phyloP scores from a whole-genome alignment of 805 yeast species.

The Yarrowia hollandica region DNA sequence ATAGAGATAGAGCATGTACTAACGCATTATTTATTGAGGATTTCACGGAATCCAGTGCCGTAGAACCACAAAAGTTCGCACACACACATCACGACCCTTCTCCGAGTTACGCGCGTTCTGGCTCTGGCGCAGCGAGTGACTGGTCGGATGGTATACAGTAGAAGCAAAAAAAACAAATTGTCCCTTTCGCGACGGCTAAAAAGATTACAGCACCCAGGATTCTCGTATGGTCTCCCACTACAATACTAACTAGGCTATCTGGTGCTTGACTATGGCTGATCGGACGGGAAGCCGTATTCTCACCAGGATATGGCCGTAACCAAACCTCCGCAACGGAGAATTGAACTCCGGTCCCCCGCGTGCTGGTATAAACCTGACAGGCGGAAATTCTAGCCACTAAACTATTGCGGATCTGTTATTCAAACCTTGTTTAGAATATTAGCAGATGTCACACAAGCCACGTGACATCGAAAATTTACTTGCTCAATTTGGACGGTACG shows the following conservation, averaged over 20 bases:
- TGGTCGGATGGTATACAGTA: too few relatives aligned
- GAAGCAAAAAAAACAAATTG: too few relatives aligned
- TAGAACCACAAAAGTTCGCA: too few relatives aligned
- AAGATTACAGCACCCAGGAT: slow-evolving; percentile 28
- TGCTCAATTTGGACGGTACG: too few relatives aligned
- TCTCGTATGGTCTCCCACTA: slow-evolving; percentile 29
- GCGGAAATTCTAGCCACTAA: slow-evolving; percentile 46
- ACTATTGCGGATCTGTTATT: slow-evolving; percentile 36
- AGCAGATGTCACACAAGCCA: not conserved
- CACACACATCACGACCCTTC: too few relatives aligned
- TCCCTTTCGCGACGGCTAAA: too few relatives aligned
- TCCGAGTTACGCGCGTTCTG: too few relatives aligned
- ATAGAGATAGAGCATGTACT: not conserved
- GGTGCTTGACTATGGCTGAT: slow-evolving; percentile 28
- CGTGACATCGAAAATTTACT: not conserved
- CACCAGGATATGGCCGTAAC: slow-evolving; percentile 28
- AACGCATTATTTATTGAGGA: slow-evolving; percentile 5
- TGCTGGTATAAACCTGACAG: slow-evolving; percentile 37
- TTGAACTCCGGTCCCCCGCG: slow-evolving; percentile 29
- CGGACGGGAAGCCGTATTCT: slow-evolving; percentile 27
- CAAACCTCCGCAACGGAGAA: slow-evolving; percentile 27
- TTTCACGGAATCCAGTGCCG: too few relatives aligned
- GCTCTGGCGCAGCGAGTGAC: too few relatives aligned
- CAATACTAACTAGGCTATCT: slow-evolving; percentile 25
- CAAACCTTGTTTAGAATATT: not conserved